Evolutionary conservation across 2,329 filamentous ascomycete genomes (phyloP).

Genomic region (Cladosporium velox): DNA sequence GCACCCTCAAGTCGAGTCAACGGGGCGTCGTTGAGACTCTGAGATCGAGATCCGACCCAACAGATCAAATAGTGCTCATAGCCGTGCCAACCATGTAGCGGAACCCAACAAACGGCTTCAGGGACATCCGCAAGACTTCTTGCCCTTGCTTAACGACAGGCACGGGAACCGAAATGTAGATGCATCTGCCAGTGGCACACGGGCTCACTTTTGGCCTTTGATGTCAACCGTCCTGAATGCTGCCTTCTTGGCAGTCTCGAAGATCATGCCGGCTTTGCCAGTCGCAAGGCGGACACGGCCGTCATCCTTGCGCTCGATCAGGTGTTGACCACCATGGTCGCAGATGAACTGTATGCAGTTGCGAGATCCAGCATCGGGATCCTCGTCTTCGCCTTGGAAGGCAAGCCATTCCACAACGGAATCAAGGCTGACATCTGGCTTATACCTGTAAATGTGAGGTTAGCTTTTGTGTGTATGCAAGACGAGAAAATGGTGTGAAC

Average conservation of each 20-base stretch:
- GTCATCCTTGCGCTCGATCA: slow-evolving; percentile 76
- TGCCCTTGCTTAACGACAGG: no score
- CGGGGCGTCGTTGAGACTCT: not conserved
- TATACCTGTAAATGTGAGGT: slow-evolving; percentile 68
- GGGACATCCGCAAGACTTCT: not conserved
- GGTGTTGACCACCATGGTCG: slow-evolving; percentile 71
- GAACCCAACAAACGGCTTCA: not conserved
- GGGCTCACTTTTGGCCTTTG: slow-evolving; percentile 90
- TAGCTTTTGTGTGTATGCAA: slow-evolving; percentile 41
- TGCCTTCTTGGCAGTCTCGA: slow-evolving; percentile 70
- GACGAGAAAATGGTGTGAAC: slow-evolving; percentile 43
- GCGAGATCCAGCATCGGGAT: slow-evolving; percentile 32
- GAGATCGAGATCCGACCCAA: not conserved
- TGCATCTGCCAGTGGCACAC: not conserved
- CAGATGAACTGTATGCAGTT: slow-evolving; percentile 82
- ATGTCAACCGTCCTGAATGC: slow-evolving; percentile 92
- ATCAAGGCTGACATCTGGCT: slow-evolving; percentile 81
- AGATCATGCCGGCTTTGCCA: slow-evolving; percentile 69
- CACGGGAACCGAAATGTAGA: no score
- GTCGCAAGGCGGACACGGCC: slow-evolving; percentile 69
- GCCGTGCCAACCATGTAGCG: not conserved
- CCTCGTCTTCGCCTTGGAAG: slow-evolving; percentile 68
- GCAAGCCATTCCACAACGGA: slow-evolving; percentile 95
- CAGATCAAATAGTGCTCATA: not conserved
- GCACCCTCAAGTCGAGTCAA: not conserved